Evolutionary conservation across 371 early-diverging fungal genomes (phyloP), one percentile per base, ranked within the genome.

Genomic region (Coelomomyces lativittatus): DNA sequence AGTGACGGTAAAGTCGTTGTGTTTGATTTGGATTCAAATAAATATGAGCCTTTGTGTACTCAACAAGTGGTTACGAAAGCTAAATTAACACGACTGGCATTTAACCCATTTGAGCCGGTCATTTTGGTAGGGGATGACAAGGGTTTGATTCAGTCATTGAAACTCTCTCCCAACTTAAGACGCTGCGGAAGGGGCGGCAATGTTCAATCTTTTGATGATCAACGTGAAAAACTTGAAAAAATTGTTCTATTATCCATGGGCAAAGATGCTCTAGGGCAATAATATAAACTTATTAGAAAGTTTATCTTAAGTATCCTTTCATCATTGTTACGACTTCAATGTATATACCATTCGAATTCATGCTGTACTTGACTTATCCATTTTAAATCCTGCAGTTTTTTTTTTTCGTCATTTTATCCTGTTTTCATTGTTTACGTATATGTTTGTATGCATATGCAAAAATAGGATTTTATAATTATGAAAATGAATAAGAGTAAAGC

Each of bases 11-110:
- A 67, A 57, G 72, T 54, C 15, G 17, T 39, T 19, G 28, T 74
- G 2, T 74, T 54, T 48, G 75, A 74, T 49, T 56, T 74, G 28
- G 59, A 61, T 46, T 61, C 61, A 38, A 72, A 67, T 59, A 70
- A 70, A 40, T 67, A 70, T 53, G 66, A 61, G 14, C 63, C 75
- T 11, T 63, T 74, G 36, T 71, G 73, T 47, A 70, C 69, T 41
- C 75, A 74, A 53, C 64, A 61, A 39, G 55, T 73, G 33, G 69
- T 65, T 19, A 45, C 60, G 12, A 74, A 74, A 48, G 60, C 75
- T 19, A 64, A 64, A 49, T 53, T 74, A 7, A 74, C 73, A 11
- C 72, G 67, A 36, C 57, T 77, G 38, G 33, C 57, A 3, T 74
- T 74, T 58, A 66, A 66, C 50, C 55, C 60, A n/a, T 62, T 64